Evolutionary conservation across 108 stramenopile genomes (phyloP).

Genomic region (Cyclostephanos tholiformis): DNA sequence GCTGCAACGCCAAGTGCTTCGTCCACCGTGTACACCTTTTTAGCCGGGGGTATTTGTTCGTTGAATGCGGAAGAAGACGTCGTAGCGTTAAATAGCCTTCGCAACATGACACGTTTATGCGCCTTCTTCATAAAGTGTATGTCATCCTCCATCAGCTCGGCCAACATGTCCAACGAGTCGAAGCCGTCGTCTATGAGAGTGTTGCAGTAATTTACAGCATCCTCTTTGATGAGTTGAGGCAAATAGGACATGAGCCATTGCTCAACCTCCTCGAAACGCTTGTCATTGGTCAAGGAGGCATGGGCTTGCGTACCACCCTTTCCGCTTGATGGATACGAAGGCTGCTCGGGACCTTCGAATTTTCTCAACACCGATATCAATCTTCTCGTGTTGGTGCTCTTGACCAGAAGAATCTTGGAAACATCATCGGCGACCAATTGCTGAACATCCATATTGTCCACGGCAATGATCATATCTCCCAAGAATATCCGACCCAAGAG

Average conservation of each 20-base stretch:
- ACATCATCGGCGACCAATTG: slow-evolving; percentile 16
- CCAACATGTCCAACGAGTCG: slow-evolving; percentile 43
- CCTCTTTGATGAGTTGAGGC: slow-evolving; percentile 32
- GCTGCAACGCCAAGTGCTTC: slow-evolving; percentile 31
- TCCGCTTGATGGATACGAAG: background rate
- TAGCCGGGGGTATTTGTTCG: background rate
- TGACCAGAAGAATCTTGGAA: slow-evolving; percentile 12
- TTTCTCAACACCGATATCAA: slow-evolving; percentile 11
- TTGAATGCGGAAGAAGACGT: background rate
- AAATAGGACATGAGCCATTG: slow-evolving; percentile 31
- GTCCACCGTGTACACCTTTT: slow-evolving; percentile 34
- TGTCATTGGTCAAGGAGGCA: slow-evolving; percentile 4
- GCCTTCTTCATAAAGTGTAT: slow-evolving; percentile 50
- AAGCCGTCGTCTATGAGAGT: slow-evolving; percentile 44
- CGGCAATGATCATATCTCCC: slow-evolving; percentile 74
- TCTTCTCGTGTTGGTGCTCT: slow-evolving; percentile 16
- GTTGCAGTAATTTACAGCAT: slow-evolving; percentile 23
- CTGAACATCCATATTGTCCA: slow-evolving; percentile 65
- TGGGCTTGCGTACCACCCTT: background rate
- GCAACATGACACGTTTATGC: slow-evolving; percentile 29
- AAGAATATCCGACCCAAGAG: slow-evolving; percentile 51
- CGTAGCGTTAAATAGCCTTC: slow-evolving; percentile 16
- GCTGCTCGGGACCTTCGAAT: background rate
- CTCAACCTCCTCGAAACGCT: slow-evolving; percentile 21
- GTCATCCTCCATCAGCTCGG: slow-evolving; percentile 29